Evolutionary conservation across 805 yeast genomes (phyloP).

Genomic region (Wickerhamia fluorescens): DNA sequence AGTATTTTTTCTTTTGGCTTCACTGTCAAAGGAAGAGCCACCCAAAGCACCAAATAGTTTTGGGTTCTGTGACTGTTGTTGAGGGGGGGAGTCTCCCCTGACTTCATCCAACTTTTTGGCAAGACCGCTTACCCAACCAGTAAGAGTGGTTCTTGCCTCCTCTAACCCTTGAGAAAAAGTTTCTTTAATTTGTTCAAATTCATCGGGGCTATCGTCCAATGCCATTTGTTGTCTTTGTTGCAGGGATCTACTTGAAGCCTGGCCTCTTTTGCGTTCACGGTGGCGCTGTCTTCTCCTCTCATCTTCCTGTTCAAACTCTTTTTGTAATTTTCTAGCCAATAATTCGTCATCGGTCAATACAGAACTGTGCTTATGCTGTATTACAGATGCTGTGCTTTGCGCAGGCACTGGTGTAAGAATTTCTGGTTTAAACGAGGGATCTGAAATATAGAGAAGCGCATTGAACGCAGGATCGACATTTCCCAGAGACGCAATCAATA

Average conservation of each 20-base stretch:
- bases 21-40: slow-evolving; percentile 30
- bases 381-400: slow-evolving; percentile 9
- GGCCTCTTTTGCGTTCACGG: slow-evolving; percentile 9
- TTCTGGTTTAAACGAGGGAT: slow-evolving; percentile 56
- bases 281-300: slow-evolving; percentile 24
- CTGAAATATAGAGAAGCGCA: slow-evolving; percentile 74
- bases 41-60: slow-evolving; percentile 41
- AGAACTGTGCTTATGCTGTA: slow-evolving; percentile 4
- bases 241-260: slow-evolving; percentile 7
- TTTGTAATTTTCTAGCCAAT: slow-evolving; percentile 74
- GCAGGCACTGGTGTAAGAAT: slow-evolving; percentile 27
- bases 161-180: slow-evolving; percentile 68
- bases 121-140: slow-evolving; percentile 70
- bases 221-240: slow-evolving; percentile 12
- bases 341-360: slow-evolving; percentile 59
- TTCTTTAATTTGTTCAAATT: slow-evolving; percentile 58
- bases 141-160: slow-evolving; percentile 70
- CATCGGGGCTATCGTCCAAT: slow-evolving; percentile 44
- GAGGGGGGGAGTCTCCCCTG: slow-evolving; percentile 10
- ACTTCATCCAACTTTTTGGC: slow-evolving; percentile 41
- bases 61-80: slow-evolving; percentile 11
- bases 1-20: slow-evolving; percentile 9
- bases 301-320: slow-evolving; percentile 46
- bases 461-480: slow-evolving; percentile 79
- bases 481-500: slow-evolving; percentile 81